Evolutionary conservation across 225 moss, liverwort and hornwort species (phyloP), one percentile per base, ranked within the genome.

Genomic region (Bryoerythrophyllum caledonicum): DNA sequence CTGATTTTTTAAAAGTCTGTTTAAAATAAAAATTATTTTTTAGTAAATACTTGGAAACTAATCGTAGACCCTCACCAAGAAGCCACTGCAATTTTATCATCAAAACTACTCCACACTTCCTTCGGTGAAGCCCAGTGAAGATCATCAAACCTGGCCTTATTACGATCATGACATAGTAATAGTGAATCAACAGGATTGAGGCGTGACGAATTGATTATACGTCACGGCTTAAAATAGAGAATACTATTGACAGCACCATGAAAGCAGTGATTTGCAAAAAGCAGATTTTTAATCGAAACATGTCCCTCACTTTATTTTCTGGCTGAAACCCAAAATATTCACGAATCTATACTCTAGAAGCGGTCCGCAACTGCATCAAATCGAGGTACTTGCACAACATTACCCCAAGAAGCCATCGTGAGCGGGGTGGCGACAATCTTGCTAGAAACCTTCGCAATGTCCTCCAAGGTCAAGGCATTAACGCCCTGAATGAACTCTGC

Each of bases 381-480:
- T 24, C 84, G 76, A 17, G 77, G 77, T 1, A 84, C 82, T 76
- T 84, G 82, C 57, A 82, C 81, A 7, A 82, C 75, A 35, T 90
- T 82, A 4, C 87, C 87, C 90, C 87, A 90, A 15, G 87, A 76
- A 35, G 87, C 87, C 87, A 90, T 90, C 1, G 90, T 90, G 19
- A 90, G 76, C 3, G 90, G 90, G 1, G 82, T 87, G 41, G 82
- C 75, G 25, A 90, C 74, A 11, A 90, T 83, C 78, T 76, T 87
- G 56, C 27, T 24, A 1, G 90, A 73, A 0, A 87, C 85, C 20
- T 72, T 76, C 14, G 76, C 51, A 1, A 90, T 41, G 76, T 90
- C 90, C 35, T 79, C 27, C 78, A 79, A 4, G 1, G 76, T 87
- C 80, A 90, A 73, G 4, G 82, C 74, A 20, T 81, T 61, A 6